phyloP scores from a whole-genome alignment of 176 grass and related monocot genomes.

The Triticum timopheevii region DNA sequence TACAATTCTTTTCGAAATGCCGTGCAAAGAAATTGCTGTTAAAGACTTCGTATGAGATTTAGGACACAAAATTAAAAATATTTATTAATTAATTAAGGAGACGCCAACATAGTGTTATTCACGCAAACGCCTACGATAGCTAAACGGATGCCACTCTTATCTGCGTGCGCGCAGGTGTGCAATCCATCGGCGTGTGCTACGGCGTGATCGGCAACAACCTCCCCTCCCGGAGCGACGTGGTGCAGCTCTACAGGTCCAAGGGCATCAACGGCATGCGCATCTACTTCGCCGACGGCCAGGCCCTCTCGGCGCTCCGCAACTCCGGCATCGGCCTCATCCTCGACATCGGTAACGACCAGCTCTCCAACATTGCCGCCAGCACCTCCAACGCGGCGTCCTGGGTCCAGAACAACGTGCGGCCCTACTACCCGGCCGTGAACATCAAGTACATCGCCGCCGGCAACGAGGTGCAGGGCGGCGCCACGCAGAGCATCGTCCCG shows the following conservation, averaged over 20 bases:
- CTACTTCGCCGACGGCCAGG: conserved; percentile 40
- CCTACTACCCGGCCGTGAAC: conserved; percentile 44
- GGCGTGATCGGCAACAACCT: conserved; percentile 60
- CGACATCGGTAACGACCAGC: conserved; percentile 18
- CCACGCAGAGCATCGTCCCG: conserved; percentile 40
- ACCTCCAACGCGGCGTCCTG: conserved; percentile 28
- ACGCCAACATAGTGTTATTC: too few relatives aligned
- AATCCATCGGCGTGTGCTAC: conserved; percentile 72
- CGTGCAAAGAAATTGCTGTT: too few relatives aligned
- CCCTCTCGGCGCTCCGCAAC: conserved; percentile 36
- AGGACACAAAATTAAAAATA: too few relatives aligned
- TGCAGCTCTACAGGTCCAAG: conserved; percentile 62
- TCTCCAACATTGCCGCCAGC: neutral
- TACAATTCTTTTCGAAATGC: too few relatives aligned
- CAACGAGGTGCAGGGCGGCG: conserved; percentile 51
- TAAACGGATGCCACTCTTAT: neutral
- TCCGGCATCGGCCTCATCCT: conserved; percentile 47
- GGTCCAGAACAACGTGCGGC: conserved; percentile 49
- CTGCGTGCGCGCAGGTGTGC: conserved; percentile 31
- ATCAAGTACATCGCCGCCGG: conserved; percentile 77
- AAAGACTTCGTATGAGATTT: too few relatives aligned
- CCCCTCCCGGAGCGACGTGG: conserved; percentile 35
- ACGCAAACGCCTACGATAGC: neutral
- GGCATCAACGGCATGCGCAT: conserved; percentile 60
- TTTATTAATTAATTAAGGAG: too few relatives aligned